These are phyloP conservation scores for Teunomyces tritomae DNA, from an alignment of 805 yeast species.

Conservation along the genomic window DNA sequence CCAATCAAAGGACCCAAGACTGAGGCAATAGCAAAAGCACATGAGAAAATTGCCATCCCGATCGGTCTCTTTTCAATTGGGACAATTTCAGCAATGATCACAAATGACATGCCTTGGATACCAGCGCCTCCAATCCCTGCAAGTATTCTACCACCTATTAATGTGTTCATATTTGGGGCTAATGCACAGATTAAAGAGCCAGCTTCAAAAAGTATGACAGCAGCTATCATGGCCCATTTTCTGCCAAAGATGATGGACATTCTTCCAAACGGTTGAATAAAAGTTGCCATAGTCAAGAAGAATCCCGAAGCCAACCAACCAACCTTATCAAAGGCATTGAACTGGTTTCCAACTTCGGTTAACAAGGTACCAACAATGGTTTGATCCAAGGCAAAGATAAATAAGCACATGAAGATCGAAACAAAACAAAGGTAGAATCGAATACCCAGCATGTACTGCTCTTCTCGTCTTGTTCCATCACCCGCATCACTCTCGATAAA, in stretches of 20 bases:
- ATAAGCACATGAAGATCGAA: conserved; percentile 29
- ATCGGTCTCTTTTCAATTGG: conserved; percentile 26
- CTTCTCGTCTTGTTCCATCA: conserved; percentile 39
- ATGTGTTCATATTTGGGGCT: conserved; percentile 31
- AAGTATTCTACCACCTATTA: conserved; percentile 40
- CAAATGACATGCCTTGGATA: conserved; percentile 25
- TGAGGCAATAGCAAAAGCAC: conserved; percentile 20
- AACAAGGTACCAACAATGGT: conserved; percentile 37
- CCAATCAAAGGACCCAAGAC: conserved; percentile 25
- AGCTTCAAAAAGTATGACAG: conserved; percentile 29
- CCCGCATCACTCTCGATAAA: conserved; percentile 40
- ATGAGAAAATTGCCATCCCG: conserved; percentile 19
- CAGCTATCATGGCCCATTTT: conserved; percentile 24
- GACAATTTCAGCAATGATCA: conserved; percentile 30
- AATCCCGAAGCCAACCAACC: conserved; percentile 41
- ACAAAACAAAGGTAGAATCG: conserved; percentile 23
- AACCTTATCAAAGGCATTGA: conserved; percentile 29
- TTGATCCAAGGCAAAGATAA: conserved; percentile 38
- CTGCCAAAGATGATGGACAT: conserved; percentile 38
- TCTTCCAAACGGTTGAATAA: conserved; percentile 37
- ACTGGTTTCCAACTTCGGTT: conserved; percentile 34
- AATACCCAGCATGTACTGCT: conserved; percentile 32
- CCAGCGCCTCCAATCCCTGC: conserved; percentile 40
- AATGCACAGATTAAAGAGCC: conserved; percentile 40
- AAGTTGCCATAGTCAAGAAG: conserved; percentile 31